Base-by-base conservation (phyloP, 2,329 filamentous ascomycete species). In the Dactylellina parvicollis region DNA sequence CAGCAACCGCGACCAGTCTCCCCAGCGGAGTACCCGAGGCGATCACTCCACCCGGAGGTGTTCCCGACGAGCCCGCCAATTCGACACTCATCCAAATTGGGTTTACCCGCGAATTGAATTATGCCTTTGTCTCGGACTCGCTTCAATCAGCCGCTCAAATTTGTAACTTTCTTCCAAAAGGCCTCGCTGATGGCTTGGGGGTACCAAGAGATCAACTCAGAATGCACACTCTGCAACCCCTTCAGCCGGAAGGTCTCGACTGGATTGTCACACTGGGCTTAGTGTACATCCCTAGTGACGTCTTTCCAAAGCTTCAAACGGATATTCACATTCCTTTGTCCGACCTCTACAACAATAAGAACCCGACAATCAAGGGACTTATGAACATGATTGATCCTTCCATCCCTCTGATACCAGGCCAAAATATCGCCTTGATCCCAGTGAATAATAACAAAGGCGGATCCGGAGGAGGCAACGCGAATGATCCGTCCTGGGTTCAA, bases 221-320 rank as follows among this genome's bases (percentile, higher is more conserved):
- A 44, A 90, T 96, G 83, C 85, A 87, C 75, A 88, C 87, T 75
- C 86, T 98, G 55, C 84, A 89, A 77, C 92, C 92, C 1, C 88
- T 90, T 76, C 89, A 96, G 80, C 95, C 91, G 44, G 79, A 82
- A 32, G 84, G 84, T 62, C 84, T 90, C 60, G 89, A 89, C 42
- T 98, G 90, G 82, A 88, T 96, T 75, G 96, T 92, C 0, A 96
- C 93, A 0, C 81, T 92, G 73, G 91, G 89, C 14, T 84, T 92
- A 76, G 87, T 89, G 69, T 92, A 89, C 80, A 91, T 96, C 77
- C 92, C 92, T 0, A 84, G 83, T 5, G 86, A 86, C 52, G 83
- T 91, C 77, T 86, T 96, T 38, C 86, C 88, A 64, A 84, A 86
- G 26, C 84, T 98, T 24, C 83, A 86, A 64, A 82, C 89, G 75